Evolutionary conservation across 2,329 filamentous ascomycete species (phyloP), one percentile per base, ranked within the genome.

Genomic region (Hypoxylon sp.): DNA sequence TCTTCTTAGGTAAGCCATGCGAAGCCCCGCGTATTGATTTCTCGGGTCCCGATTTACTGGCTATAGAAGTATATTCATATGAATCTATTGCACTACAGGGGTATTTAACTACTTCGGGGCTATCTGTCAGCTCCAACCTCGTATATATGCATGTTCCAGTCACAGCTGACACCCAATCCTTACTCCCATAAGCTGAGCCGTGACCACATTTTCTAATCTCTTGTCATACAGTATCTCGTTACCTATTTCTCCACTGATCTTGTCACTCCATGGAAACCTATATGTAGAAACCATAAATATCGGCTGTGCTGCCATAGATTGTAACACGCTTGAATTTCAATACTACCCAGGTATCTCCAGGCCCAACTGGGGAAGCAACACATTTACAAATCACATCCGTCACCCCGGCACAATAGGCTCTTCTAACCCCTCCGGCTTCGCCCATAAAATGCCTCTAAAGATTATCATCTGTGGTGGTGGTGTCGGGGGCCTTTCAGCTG

Each of bases 401-500:
- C 54, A 35, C 19, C n/a, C 8, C 3, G 29, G 11, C 15, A 32
- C 24, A 50, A 15, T 15, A 50, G 6, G 10, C 11, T 8, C 1
- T 24, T 32, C 2, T 19, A 31, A 13, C 4, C 6, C 24, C 17
- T 15, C 8, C 11, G n/a, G 29, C 2, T 11, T n/a, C 21, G 17
- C 10, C 8, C 2, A 15, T 6, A 67, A 59, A 15, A 71, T 73
- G 71, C 69, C 69, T 1, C 56, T 75, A 0, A 74, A 68, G 3
- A 66, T 75, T 17, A 62, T 75, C 42, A 69, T 74, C 13, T 70
- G 71, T 6, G 73, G 72, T 5, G 67, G 66, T 13, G 73, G 73
- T n/a, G 70, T 75, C 11, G 73, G 71, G 7, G 71, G 73, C 1
- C 62, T 73, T 7, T 62, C 73, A n/a, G 73, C 71, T 4, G 73